These are phyloP conservation scores for Boletus edulis DNA, from an alignment of 768 basidiomycete genomes.

Conservation along the genomic window DNA sequence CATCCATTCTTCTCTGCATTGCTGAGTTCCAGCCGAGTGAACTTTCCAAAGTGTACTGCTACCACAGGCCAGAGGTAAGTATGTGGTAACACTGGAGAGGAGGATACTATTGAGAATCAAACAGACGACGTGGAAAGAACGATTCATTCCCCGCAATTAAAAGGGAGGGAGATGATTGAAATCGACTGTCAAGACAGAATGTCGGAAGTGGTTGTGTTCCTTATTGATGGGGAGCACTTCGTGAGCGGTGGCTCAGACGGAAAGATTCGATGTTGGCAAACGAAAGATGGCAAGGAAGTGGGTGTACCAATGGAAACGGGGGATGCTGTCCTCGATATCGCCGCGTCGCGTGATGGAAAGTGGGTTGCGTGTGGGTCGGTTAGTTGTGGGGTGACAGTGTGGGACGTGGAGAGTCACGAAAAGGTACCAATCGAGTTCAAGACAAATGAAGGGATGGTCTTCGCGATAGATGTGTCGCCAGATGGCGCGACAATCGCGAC, in stretches of 20 bases:
- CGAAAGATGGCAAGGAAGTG: background rate
- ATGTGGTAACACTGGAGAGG: too few relatives aligned
- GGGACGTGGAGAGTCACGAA: background rate
- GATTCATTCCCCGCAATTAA: too few relatives aligned
- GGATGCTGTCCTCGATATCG: background rate
- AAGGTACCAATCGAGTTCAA: background rate
- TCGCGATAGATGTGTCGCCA: background rate
- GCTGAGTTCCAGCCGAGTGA: too few relatives aligned
- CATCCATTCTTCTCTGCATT: too few relatives aligned
- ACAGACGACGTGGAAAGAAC: background rate
- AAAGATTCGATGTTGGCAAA: background rate
- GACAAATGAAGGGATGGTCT: background rate
- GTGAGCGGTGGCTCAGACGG: background rate
- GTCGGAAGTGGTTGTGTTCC: background rate
- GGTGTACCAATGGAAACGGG: background rate
- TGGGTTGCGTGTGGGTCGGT: background rate
- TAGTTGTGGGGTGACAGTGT: background rate
- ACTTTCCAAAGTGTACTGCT: background rate
- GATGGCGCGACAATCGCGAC: background rate
- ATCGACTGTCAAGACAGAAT: background rate
- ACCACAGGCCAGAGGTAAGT: background rate
- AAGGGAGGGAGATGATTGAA: background rate
- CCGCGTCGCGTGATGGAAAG: background rate
- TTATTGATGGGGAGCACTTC: background rate
- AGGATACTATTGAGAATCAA: background rate